Evolutionary conservation across 1,284 basidiomycete genomes (phyloP).

Genomic region (Ceratobasidium sp.): DNA sequence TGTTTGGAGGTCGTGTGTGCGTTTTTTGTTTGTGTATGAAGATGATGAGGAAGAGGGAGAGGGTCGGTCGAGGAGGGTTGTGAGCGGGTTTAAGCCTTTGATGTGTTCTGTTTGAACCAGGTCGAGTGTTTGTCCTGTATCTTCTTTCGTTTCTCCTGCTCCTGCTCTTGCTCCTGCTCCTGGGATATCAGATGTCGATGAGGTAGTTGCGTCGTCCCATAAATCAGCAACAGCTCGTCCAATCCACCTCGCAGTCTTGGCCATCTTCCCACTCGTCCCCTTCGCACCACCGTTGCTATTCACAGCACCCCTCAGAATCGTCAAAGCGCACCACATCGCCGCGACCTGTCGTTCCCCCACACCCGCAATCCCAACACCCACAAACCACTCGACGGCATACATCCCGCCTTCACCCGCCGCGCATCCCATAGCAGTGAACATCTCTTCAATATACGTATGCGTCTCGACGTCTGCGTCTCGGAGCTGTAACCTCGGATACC

Average conservation of each 20-base stretch:
- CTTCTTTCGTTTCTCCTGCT: constrained; percentile 49
- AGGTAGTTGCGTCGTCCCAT: constrained; percentile 72
- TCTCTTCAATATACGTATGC: constrained; percentile 68
- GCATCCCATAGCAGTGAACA: constrained; percentile 79
- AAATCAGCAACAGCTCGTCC: constrained; percentile 67
- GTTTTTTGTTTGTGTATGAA: constrained; percentile 50
- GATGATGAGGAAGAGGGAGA: constrained; percentile 28
- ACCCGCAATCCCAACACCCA: constrained; percentile 62
- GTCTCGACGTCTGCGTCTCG: constrained; percentile 58
- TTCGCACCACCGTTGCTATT: no score
- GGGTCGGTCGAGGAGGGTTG: constrained; percentile 54
- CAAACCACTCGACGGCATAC: constrained; percentile 86
- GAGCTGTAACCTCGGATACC: constrained; percentile 61
- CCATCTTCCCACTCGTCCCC: constrained; percentile 58
- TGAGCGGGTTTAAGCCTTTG: constrained; percentile 64
- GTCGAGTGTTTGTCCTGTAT: constrained; percentile 52
- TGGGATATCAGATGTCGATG: constrained; percentile 43
- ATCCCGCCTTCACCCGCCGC: constrained; percentile 76
- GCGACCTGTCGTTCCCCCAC: constrained; percentile 66
- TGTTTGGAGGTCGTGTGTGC: constrained; percentile 57
- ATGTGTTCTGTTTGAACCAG: constrained; percentile 65
- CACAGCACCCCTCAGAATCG: constrained; percentile 77
- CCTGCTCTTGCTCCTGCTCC: constrained; percentile 31
- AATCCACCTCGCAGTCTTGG: constrained; percentile 66
- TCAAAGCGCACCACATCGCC: constrained; percentile 85